Evolutionary conservation across 176 grass and related monocot genomes (phyloP).

Genomic region (Oryza meyeriana): DNA sequence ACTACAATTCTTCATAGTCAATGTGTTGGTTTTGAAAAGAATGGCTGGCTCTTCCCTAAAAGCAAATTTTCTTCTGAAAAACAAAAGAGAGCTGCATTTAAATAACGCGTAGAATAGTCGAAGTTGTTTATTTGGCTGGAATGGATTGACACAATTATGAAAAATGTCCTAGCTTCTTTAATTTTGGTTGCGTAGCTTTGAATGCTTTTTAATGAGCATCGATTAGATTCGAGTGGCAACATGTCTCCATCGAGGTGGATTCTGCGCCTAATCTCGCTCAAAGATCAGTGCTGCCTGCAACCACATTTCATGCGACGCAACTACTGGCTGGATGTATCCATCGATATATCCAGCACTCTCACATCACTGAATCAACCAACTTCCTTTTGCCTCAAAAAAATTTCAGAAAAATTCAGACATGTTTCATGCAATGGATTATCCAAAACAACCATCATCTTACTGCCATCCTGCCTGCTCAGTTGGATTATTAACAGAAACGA

Average conservation of each 20-base stretch:
- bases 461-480: no score
- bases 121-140: conserved; percentile 6
- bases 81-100: background rate
- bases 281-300: background rate
- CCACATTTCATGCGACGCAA: conserved; percentile 9
- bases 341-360: background rate
- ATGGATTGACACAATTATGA: conserved; percentile 37
- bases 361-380: background rate
- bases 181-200: conserved; percentile 51
- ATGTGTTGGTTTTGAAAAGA: background rate
- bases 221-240: conserved; percentile 39
- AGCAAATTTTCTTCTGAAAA: background rate
- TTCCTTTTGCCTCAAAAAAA: background rate
- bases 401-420: background rate
- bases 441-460: no score
- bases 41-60: background rate
- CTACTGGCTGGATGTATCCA: background rate
- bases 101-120: background rate
- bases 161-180: background rate
- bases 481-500: background rate
- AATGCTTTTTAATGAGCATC: conserved; percentile 31
- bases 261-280: background rate
- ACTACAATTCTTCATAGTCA: background rate
- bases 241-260: conserved; percentile 39
- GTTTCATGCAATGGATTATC: background rate